phyloP scores from a whole-genome alignment of 192 early-diverging fungal genomes.

The Radiomyces spectabilis region DNA sequence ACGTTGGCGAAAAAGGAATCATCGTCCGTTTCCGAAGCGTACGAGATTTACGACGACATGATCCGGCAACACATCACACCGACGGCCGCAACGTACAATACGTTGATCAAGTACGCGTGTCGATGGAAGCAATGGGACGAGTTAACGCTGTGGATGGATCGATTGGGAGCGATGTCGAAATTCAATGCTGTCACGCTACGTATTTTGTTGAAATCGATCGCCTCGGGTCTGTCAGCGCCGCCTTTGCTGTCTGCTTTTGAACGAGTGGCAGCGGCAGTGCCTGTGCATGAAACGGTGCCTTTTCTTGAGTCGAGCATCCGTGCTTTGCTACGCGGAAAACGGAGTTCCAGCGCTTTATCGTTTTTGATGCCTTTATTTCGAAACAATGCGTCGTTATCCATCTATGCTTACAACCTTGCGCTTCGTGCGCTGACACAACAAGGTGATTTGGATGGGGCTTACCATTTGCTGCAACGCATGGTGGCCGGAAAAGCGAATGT shows the following conservation, averaged over 20 bases:
- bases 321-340: neutral
- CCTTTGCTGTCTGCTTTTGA: conserved; percentile 7
- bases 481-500: neutral
- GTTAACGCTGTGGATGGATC: conserved; percentile 6
- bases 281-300: neutral
- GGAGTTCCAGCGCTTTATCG: neutral
- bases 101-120: conserved; percentile 5
- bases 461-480: conserved; percentile 12
- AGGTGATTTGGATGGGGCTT: conserved; percentile 3
- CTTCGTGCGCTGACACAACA: conserved; percentile 7
- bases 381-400: neutral
- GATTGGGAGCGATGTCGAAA: neutral
- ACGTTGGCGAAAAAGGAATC: neutral
- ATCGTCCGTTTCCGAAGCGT: neutral
- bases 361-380: neutral
- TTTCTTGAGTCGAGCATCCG: conserved; percentile 4
- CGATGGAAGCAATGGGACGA: neutral
- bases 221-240: too few species aligned
- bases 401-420: conserved; percentile 16
- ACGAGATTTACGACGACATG: conserved; percentile 1
- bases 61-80: neutral
- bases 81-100: conserved; percentile 14
- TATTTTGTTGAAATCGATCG: conserved; percentile 14
- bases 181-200: conserved; percentile 9
- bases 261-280: neutral